Percentiles rank a stretch among this genome's conserved stretches.
Evolutionary conservation across 306 rosid species (phyloP).

Genomic region (Trichosanthes cucumerina): DNA sequence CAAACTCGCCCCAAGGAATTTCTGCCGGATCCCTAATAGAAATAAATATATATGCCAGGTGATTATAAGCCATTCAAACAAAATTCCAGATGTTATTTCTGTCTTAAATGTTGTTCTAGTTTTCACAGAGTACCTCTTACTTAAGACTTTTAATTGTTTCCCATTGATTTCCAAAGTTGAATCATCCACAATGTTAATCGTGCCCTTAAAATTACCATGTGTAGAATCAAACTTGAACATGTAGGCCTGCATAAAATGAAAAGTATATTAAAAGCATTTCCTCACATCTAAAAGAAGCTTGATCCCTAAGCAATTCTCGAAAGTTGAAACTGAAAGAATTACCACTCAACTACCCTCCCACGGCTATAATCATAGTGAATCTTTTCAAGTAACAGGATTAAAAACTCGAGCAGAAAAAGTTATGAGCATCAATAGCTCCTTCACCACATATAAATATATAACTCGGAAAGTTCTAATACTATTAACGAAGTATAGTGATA

Average conservation of each 20-base stretch:
- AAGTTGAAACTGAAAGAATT: background rate
- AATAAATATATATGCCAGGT: background rate
- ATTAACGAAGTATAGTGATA: background rate
- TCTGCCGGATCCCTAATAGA: conserved; percentile 68
- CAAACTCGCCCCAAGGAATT: conserved; percentile 84
- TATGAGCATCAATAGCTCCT: background rate
- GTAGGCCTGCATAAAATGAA: conserved; percentile 52
- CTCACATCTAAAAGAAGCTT: background rate
- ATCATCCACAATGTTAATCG: conserved; percentile 52
- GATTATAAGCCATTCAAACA: background rate
- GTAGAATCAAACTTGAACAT: conserved; percentile 95
- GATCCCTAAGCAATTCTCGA: background rate
- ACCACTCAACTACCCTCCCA: background rate
- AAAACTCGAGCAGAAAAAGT: background rate
- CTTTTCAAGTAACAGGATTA: background rate
- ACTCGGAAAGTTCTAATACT: background rate
- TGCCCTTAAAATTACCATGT: conserved; percentile 71
- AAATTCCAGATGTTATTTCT: background rate
- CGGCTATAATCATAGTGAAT: background rate
- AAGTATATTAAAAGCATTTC: background rate
- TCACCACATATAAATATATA: background rate
- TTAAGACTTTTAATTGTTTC: conserved; percentile 57
- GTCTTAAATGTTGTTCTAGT: background rate
- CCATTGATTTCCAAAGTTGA: conserved; percentile 83
- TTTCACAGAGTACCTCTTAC: conserved; percentile 42